Percentiles rank a stretch among this genome's conserved stretches.
phyloP scores from a whole-genome alignment of 805 yeast genomes.

The Pichia thaimueangensis region DNA sequence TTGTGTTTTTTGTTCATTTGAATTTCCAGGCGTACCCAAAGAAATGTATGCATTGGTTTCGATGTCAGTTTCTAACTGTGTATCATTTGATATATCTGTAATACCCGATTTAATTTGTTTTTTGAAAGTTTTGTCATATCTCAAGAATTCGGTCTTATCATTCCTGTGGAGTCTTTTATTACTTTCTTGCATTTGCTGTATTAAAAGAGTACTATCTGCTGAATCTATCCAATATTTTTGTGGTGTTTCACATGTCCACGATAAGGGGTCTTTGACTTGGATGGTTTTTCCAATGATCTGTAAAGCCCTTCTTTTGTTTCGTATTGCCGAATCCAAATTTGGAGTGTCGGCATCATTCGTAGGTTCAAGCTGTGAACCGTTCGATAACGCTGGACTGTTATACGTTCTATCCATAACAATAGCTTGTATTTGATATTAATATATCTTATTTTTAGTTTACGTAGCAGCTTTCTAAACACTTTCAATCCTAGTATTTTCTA shows the following conservation, averaged over 20 bases:
- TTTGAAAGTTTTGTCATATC: too few relatives aligned
- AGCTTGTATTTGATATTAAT: background rate
- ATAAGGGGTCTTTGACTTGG: background rate
- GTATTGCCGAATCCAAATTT: conserved; percentile 7
- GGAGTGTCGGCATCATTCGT: conserved; percentile 4
- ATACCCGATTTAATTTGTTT: too few relatives aligned
- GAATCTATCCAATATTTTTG: conserved; percentile 1
- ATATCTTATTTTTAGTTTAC: too few relatives aligned
- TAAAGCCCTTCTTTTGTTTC: conserved; percentile 5
- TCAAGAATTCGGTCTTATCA: too few relatives aligned
- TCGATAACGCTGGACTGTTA: conserved; percentile 6
- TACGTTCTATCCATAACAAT: conserved; percentile 6
- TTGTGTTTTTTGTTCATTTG: background rate
- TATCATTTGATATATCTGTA: too few relatives aligned
- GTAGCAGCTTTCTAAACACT: too few relatives aligned
- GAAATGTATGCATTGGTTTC: background rate
- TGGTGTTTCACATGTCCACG: background rate
- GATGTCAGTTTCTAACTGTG: background rate
- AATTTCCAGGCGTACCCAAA: background rate
- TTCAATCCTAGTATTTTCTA: too few relatives aligned
- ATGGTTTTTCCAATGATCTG: background rate
- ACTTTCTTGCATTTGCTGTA: too few relatives aligned
- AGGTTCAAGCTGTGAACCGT: conserved; percentile 5
- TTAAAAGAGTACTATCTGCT: background rate
- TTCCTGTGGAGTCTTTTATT: too few relatives aligned